phyloP scores from a whole-genome alignment of 2,329 filamentous ascomycete genomes.

The Endocalyx cinctus region DNA sequence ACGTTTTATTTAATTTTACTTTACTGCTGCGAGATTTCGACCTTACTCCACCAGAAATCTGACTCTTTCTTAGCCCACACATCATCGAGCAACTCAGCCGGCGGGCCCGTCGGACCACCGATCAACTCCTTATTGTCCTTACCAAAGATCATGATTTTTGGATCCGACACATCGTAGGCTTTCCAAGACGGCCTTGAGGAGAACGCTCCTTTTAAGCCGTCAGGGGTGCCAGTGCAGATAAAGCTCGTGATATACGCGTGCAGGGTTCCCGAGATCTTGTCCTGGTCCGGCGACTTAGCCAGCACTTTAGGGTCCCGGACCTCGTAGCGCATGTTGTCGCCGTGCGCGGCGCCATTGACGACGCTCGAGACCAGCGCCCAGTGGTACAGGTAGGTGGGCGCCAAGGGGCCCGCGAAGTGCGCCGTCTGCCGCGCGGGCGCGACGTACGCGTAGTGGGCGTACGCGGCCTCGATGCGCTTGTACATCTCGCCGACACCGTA shows the following conservation, averaged over 20 bases:
- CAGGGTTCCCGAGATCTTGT: constrained; percentile 34
- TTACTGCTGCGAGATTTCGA: constrained; percentile 30
- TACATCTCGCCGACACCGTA: constrained; percentile 43
- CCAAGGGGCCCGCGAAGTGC: constrained; percentile 31
- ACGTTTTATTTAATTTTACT: neutral
- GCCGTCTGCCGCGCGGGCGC: constrained; percentile 48
- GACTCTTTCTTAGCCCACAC: constrained; percentile 38
- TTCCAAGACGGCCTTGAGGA: constrained; percentile 8
- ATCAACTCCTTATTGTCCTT: constrained; percentile 43
- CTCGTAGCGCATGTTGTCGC: constrained; percentile 45
- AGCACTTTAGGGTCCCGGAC: constrained; percentile 31
- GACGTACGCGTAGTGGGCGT: constrained; percentile 51
- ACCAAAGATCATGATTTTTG: constrained; percentile 38
- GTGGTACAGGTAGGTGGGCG: constrained; percentile 46
- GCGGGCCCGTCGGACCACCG: constrained; percentile 31
- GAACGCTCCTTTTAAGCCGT: constrained; percentile 26
- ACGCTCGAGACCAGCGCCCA: constrained; percentile 45
- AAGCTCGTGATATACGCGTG: constrained; percentile 47
- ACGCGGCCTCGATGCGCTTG: constrained; percentile 49
- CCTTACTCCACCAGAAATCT: constrained; percentile 43
- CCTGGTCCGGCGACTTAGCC: constrained; percentile 33
- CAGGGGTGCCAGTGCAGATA: constrained; percentile 41
- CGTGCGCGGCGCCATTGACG: constrained; percentile 41
- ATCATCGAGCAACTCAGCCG: constrained; percentile 35
- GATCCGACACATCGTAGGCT: neutral